Conservation (phyloP, 352 stramenopile genomes). For the Phytophthora ohioensis region DNA sequence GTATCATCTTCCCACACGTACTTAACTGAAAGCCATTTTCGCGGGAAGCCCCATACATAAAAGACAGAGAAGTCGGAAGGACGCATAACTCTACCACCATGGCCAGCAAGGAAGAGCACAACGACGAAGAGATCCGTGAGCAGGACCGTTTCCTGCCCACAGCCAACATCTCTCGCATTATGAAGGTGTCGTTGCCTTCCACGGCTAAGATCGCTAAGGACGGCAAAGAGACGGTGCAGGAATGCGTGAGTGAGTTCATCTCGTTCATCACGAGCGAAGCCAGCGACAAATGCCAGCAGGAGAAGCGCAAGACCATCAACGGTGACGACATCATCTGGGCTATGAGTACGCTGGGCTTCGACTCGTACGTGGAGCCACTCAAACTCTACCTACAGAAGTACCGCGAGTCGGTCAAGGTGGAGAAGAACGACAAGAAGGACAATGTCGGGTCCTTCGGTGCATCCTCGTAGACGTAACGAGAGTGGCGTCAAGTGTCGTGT, state of each 20-base stretch:
- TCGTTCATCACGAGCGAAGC: conserved; percentile 99
- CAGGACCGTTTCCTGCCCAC: conserved; percentile 99
- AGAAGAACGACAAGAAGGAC: conserved; percentile 94
- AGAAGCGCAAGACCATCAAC: conserved; percentile 99
- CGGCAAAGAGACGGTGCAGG: conserved; percentile 99
- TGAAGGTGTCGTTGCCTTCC: conserved; percentile 98
- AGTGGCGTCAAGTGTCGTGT: conserved; percentile 1
- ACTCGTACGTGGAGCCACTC: conserved; percentile 99
- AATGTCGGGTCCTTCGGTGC: conserved; percentile 88
- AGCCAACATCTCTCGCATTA: conserved; percentile 99
- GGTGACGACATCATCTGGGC: conserved; percentile 99
- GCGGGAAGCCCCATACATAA: conserved; percentile 28
- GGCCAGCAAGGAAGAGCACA: conserved; percentile 86
- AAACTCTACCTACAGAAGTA: conserved; percentile 99
- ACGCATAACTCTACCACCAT: conserved; percentile 42
- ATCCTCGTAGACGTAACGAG: conserved; percentile 64
- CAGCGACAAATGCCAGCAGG: conserved; percentile 99
- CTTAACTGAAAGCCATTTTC: background rate
- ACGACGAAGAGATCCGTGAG: conserved; percentile 93
- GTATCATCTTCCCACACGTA: background rate
- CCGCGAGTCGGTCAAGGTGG: conserved; percentile 93
- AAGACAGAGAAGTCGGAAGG: conserved; percentile 15
- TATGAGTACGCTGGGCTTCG: conserved; percentile 99
- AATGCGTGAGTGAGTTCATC: conserved; percentile 99
- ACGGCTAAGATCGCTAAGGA: conserved; percentile 99